These are phyloP conservation scores for Kazachstania martiniae DNA, from an alignment of 805 yeast species.

Conservation along the genomic window DNA sequence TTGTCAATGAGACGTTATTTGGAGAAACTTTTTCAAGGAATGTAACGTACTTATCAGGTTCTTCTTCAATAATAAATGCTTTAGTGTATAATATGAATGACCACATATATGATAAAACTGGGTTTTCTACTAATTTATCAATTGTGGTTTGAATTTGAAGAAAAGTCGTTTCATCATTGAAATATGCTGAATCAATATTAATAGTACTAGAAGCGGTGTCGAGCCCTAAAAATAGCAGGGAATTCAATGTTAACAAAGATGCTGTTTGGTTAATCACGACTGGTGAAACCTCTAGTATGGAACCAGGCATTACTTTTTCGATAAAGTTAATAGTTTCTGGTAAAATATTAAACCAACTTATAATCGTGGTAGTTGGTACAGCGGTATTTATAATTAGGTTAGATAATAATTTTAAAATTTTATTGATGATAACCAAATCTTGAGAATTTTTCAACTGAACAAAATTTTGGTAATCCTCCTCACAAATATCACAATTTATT, in stretches of 20 bases:
- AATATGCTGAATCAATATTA: conserved; percentile 27
- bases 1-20: neutral
- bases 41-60: conserved; percentile 12
- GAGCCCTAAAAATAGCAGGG: conserved; percentile 47
- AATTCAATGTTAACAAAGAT: conserved; percentile 21
- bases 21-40: neutral
- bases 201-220: conserved; percentile 38
- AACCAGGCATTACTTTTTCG: conserved; percentile 3
- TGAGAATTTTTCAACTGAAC: conserved; percentile 18
- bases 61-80: conserved; percentile 34
- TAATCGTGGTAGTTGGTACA: conserved; percentile 25
- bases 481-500: neutral
- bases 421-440: conserved; percentile 28
- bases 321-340: conserved; percentile 1
- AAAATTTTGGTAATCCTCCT: conserved; percentile 9
- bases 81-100: conserved; percentile 47
- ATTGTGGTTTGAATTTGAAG: conserved; percentile 30
- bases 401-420: conserved; percentile 30
- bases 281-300: conserved; percentile 3
- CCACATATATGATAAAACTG: conserved; percentile 56
- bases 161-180: conserved; percentile 32
- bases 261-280: conserved; percentile 1
- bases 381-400: conserved; percentile 31
- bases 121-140: conserved; percentile 19
- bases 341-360: conserved; percentile 40